phyloP scores from a whole-genome alignment of 805 yeast genomes.

The Maudiozyma barnettii region DNA sequence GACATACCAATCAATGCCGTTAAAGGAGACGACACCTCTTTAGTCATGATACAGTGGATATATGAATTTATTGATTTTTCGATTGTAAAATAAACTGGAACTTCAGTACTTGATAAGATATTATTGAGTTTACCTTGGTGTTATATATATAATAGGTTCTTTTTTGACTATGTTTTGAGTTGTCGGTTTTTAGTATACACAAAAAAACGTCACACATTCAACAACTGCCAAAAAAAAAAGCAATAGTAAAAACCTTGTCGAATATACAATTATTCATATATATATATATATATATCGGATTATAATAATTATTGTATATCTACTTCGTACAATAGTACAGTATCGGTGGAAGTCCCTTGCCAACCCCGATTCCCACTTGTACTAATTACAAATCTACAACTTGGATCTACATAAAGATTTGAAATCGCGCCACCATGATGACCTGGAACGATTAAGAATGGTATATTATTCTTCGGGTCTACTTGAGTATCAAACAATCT shows the following conservation, averaged over 20 bases:
- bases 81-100: too few relatives aligned
- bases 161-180: too few relatives aligned
- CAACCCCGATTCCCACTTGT: conserved; percentile 95
- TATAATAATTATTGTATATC: conserved; percentile 31
- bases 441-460: conserved; percentile 88
- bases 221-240: too few relatives aligned
- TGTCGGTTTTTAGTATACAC: too few relatives aligned
- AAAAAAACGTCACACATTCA: too few relatives aligned
- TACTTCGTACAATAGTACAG: conserved; percentile 74
- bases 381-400: conserved; percentile 78
- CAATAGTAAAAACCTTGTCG: too few relatives aligned
- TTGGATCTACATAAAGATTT: conserved; percentile 70
- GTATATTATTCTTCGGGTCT: conserved; percentile 32
- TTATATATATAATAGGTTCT: too few relatives aligned
- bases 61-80: too few relatives aligned
- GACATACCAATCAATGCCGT: not conserved
- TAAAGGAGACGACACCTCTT: not conserved
- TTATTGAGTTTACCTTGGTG: too few relatives aligned
- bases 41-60: too few relatives aligned
- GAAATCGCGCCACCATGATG: conserved; percentile 91
- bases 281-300: not conserved
- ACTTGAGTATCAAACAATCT: conserved; percentile 66
- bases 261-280: not conserved
- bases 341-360: conserved; percentile 75
- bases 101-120: too few relatives aligned